Percentiles rank a stretch among this genome's conserved stretches.
Evolutionary conservation across 106 monocot species (phyloP).

Genomic region (Platanthera guangdongensis): DNA sequence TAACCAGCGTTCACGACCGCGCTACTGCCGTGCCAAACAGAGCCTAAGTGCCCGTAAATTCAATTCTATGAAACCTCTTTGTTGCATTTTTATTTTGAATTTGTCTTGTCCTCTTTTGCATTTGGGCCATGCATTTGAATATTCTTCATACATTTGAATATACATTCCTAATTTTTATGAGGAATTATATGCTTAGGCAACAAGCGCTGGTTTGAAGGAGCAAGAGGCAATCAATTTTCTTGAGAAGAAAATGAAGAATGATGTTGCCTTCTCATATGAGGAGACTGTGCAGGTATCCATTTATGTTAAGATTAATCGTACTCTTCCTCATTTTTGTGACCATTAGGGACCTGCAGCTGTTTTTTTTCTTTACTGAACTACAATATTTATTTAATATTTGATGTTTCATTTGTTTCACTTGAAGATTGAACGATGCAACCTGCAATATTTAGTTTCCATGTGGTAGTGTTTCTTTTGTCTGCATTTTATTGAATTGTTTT

Average conservation of each 20-base stretch:
- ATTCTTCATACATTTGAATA: not conserved
- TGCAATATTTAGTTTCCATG: not conserved
- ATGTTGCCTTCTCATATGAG: conserved; percentile 78
- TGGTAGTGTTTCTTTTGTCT: too few relatives aligned
- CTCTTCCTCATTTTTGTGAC: not conserved
- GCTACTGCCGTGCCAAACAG: too few relatives aligned
- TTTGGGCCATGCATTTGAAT: not conserved
- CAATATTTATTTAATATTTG: not conserved
- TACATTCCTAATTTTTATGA: not conserved
- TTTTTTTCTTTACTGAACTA: too few relatives aligned
- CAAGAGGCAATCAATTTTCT: conserved; percentile 97
- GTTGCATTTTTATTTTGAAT: not conserved
- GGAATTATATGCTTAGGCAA: conserved; percentile 42
- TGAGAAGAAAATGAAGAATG: conserved; percentile 99
- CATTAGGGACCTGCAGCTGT: too few relatives aligned
- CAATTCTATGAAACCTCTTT: not conserved
- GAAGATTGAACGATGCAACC: not conserved
- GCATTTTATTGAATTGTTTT: too few relatives aligned
- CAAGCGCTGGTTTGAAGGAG: conserved; percentile 94
- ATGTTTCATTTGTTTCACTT: not conserved
- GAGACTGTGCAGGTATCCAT: conserved; percentile 87
- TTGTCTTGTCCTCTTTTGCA: not conserved
- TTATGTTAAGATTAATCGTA: not conserved
- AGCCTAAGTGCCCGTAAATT: too few relatives aligned
- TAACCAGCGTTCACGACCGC: too few relatives aligned